Evolutionary conservation across 192 early-diverging fungal genomes (phyloP).

Genomic region (Funneliformis mosseae): DNA sequence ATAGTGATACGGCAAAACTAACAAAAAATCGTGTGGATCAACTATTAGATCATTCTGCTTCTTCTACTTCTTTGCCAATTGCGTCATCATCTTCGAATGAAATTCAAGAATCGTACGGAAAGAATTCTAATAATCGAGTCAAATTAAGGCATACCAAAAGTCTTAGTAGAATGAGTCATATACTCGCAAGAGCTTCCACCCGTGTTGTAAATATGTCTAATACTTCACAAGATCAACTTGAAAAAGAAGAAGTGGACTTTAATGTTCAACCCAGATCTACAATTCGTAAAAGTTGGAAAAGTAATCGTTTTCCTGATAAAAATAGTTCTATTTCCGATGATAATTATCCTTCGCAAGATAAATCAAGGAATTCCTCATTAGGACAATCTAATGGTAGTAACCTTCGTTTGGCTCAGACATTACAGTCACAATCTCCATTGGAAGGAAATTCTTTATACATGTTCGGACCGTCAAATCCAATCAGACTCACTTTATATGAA

Average conservation of each 20-base stretch:
- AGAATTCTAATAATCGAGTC: neutral
- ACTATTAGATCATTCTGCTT: neutral
- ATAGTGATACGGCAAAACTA: constrained; percentile 21
- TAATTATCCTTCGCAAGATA: neutral
- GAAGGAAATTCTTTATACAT: constrained; percentile 42
- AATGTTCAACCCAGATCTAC: neutral
- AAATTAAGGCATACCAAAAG: constrained; percentile 1
- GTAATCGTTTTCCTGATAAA: neutral
- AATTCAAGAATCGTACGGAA: neutral
- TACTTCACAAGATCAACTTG: neutral
- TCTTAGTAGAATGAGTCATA: constrained; percentile 18
- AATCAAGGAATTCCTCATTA: neutral
- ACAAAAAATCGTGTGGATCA: constrained; percentile 5
- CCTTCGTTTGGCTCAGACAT: neutral
- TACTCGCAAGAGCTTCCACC: constrained; percentile 26
- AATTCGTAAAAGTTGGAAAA: neutral
- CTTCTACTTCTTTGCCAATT: neutral
- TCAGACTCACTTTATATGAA: constrained; percentile 42
- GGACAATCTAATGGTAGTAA: neutral
- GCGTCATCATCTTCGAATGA: neutral
- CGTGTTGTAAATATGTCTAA: constrained; percentile 29
- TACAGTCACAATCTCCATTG: constrained; percentile 33
- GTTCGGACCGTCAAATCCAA: constrained; percentile 47
- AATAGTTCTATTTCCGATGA: neutral
- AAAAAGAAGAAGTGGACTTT: constrained; percentile 6